Evolutionary conservation across 2,329 filamentous ascomycete species (phyloP), one percentile per base, ranked within the genome.

Genomic region (Penicillium sumatraense): DNA sequence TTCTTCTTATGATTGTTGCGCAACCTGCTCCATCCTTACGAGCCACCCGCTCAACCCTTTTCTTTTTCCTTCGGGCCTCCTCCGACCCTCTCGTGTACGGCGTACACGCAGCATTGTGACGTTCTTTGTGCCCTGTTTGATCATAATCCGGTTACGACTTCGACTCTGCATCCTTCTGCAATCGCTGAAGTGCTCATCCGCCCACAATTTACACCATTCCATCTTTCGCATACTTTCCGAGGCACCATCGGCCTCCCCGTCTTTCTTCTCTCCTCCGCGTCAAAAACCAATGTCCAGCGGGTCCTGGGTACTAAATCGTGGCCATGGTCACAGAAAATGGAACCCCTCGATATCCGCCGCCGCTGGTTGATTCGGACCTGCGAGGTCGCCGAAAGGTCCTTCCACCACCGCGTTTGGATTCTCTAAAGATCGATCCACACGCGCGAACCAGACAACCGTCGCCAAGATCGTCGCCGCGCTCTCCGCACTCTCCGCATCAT

Each of bases 291-390:
- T 76, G 73, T 75, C 71, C 72, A 72, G 63, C 70, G 64, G 65
- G 68, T 66, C 64, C 68, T 70, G 67, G 63, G 60, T 69, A 56
- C 61, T 64, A 65, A 60, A 56, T 66, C 65, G 74, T 76, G 74
- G 72, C 74, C 71, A 76, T 76, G 74, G 73, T 75, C 74, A 75
- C 72, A 72, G 72, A 71, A 69, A 70, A 71, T 73, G 72, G 68
- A 66, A 68, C 65, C 57, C 59, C 64, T 69, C 71, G 66, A 63
- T 71, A 68, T 62, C 67, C 67, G 60, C 66, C 68, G 59, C 64
- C 64, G 56, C 54, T 62, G 59, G 68, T 60, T 67, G 66, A 70
- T 57, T 66, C 68, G 55, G 68, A 68, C 57, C 61, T 67, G 51
- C 59, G 65, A 55, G 65, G 62, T 58, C 68, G 68, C 51, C 69